Evolutionary conservation across 164 flowering plant genomes (phyloP), one percentile per base, ranked within the genome.

Genomic region (Berberis vulgaris): DNA sequence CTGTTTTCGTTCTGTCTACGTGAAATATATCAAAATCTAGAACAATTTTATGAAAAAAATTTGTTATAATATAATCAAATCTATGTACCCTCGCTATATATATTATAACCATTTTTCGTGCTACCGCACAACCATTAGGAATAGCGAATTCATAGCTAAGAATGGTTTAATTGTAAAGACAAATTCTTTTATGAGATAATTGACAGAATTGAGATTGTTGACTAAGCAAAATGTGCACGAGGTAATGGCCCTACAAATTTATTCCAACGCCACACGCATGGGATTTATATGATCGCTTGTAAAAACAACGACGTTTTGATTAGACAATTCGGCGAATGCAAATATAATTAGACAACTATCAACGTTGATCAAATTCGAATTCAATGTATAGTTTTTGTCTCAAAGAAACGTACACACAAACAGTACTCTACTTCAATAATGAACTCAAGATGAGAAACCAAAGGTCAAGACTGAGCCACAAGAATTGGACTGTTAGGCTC

Each of bases 381-480:
- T 49, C 56, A 62, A 42, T 47, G 7, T 53, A 1, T 3, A 42
- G 9, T 38, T 10, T 38, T 49, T 47, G 64, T 12, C 4, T 47
- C 10, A 1, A 45, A 6, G 5, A 41, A 7, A 49, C 2, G 54
- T 38, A 4, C 45, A 62, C 40, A 13, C 6, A 39, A 3, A 49
- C 11, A 39, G 46, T 2, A 44, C 46, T 11, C 46, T 63, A 10
- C n/a, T 5, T 5, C 49, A 12, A 5, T 13, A 7, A 63, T 12
- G 62, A 49, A 62, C 44, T 47, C 26, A 49, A 6, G 59, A 66
- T 60, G 54, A 61, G 49, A 61, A 65, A 54, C 45, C 54, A 70
- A 70, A 60, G 68, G 68, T 60, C 44, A 45, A 45, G 5, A 41
- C 41, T 42, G 9, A 55, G 64, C 61, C 68, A 64, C 68, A 64